Evolutionary conservation across 495 filamentous ascomycete genomes (phyloP).

Genomic region (Podospora pseudopauciseta): DNA sequence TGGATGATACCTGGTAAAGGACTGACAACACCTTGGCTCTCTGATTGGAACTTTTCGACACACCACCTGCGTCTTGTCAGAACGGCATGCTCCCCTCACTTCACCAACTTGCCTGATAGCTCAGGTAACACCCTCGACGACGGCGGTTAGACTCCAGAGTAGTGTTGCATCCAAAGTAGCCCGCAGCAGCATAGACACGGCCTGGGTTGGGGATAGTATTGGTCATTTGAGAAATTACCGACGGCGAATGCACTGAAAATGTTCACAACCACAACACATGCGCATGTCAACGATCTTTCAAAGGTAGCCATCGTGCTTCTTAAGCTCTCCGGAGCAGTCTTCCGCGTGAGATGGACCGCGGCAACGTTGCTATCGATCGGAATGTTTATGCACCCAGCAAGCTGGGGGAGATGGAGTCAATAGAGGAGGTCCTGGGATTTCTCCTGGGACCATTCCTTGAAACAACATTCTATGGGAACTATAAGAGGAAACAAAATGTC

Average conservation of each 20-base stretch:
- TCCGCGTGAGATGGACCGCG: neutral
- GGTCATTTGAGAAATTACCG: neutral
- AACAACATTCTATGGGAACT: neutral
- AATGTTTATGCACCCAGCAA: neutral
- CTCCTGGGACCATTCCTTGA: neutral
- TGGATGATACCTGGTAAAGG: neutral
- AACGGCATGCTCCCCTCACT: neutral
- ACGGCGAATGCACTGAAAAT: neutral
- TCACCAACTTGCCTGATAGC: neutral
- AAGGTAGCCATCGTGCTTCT: neutral
- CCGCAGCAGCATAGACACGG: neutral
- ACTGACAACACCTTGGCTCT: neutral
- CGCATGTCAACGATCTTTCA: neutral
- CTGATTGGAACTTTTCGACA: neutral
- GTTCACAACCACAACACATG: neutral
- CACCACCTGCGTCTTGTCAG: neutral
- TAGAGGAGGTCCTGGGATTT: neutral
- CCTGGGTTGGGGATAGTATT: neutral
- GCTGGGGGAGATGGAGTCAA: neutral
- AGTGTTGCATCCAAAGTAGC: neutral
- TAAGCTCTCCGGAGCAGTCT: neutral
- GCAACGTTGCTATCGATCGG: neutral
- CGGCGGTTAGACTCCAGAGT: neutral
- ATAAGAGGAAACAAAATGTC: neutral
- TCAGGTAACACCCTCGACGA: neutral